Evolutionary conservation across 345 rosid species (phyloP).

Genomic region (Citrus unshiu): DNA sequence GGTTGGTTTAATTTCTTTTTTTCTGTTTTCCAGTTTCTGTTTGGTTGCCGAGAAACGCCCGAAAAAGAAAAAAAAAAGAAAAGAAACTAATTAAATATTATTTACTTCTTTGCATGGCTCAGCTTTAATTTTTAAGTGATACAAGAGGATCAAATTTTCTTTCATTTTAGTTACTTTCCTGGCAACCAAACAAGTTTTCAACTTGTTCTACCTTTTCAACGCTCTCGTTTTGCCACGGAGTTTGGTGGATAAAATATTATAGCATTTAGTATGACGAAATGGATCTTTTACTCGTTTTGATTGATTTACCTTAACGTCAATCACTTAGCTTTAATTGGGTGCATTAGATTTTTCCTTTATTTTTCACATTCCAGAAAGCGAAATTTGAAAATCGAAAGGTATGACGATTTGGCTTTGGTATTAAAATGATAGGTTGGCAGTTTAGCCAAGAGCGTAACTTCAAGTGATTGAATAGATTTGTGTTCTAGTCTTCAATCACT

Average conservation of each 20-base stretch:
- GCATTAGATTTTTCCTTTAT: not conserved
- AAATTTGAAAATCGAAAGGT: not conserved
- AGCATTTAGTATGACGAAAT: not conserved
- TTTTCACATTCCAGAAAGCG: not conserved
- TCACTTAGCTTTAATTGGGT: not conserved
- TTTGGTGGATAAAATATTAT: not conserved
- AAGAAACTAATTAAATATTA: not conserved
- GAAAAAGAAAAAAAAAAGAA: not conserved
- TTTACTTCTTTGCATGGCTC: not conserved
- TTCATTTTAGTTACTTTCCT: constrained; percentile 8
- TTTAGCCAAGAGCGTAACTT: not conserved
- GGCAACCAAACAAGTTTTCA: constrained; percentile 11
- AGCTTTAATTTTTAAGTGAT: not conserved
- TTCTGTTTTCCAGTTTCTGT: constrained; percentile 8
- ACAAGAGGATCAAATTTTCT: not conserved
- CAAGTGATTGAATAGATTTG: not conserved
- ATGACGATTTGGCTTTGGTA: not conserved
- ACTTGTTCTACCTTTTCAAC: not conserved
- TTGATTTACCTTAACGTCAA: constrained; percentile 10
- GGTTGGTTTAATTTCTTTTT: not conserved
- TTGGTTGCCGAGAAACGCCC: not conserved
- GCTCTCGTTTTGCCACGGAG: not conserved
- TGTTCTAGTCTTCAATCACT: not conserved
- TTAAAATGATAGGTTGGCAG: not conserved
- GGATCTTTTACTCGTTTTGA: not conserved